Percentiles rank a stretch among this genome's conserved stretches.
phyloP scores from a whole-genome alignment of 2,329 filamentous ascomycete genomes.

The Bipolaris cookei region DNA sequence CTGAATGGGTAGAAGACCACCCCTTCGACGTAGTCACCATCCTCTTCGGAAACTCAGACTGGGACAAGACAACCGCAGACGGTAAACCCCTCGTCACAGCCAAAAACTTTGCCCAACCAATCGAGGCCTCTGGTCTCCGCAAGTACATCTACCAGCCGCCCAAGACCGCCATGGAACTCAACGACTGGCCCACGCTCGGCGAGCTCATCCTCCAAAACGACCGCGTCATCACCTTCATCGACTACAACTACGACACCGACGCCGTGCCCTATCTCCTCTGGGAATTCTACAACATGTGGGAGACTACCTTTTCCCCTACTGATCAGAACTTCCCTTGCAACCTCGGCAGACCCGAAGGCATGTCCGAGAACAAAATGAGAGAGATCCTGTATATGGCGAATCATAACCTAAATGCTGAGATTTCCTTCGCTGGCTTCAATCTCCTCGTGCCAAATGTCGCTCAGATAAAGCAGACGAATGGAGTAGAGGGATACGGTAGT shows the following conservation, averaged over 20 bases:
- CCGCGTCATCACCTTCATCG: constrained; percentile 50
- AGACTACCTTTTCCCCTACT: constrained; percentile 83
- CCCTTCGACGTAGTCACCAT: constrained; percentile 92
- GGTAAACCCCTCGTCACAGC: constrained; percentile 64
- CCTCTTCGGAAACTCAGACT: constrained; percentile 78
- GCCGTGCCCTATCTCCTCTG: constrained; percentile 84
- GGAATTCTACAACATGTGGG: constrained; percentile 89
- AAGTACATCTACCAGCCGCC: constrained; percentile 78
- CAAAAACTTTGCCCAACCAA: constrained; percentile 68
- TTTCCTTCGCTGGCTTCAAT: constrained; percentile 50
- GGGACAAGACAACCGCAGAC: constrained; percentile 31
- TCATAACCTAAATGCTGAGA: constrained; percentile 85
- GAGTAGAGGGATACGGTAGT: constrained; percentile 40
- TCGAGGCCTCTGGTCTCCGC: constrained; percentile 74
- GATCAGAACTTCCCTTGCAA: constrained; percentile 76
- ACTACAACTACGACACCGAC: constrained; percentile 71
- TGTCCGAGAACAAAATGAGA: constrained; percentile 59
- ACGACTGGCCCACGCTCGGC: constrained; percentile 86
- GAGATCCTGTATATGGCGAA: constrained; percentile 83
- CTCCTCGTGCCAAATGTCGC: constrained; percentile 49
- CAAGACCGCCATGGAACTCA: constrained; percentile 73
- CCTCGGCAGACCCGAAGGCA: constrained; percentile 74
- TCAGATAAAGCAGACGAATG: constrained; percentile 46
- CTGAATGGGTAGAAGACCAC: constrained; percentile 74
- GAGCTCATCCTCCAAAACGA: constrained; percentile 56